Base-by-base conservation (phyloP, 345 rosid genomes). In the Eucalyptus microcorys region DNA sequence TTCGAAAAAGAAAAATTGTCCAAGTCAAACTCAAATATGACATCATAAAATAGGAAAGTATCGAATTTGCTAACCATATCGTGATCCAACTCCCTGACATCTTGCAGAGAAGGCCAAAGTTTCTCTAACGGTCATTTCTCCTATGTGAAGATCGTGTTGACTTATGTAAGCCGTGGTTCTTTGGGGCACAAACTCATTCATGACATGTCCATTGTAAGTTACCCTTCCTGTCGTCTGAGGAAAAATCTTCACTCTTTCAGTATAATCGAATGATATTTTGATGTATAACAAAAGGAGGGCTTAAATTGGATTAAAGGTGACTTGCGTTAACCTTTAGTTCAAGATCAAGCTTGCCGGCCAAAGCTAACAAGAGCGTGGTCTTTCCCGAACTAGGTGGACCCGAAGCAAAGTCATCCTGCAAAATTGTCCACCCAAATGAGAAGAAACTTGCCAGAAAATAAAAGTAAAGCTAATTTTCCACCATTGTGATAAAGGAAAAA, bases 351-450 rank as follows among this genome's bases (percentile, higher is more conserved):
- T 89, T 92, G 76, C 91, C 89, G 6, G 87, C 90, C 86, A 84
- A 32, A 57, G 97, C 97, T 89, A 94, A 61, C 89, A 97, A 87
- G 30, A 96, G 92, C 2, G 96, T 94, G 21, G 99, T 95, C 89
- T 97, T 97, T 85, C 98, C 99, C 14, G 98, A 95, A 88, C 94
- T 89, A 5, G 99, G 97, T 90, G 99, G 99, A 88, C 99, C 99
- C 87, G 89, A 59, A 97, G 99, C 92, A 88, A 45, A 84, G 97
- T 87, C 81, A 83, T 80, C 61, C 91, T 89, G 52, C 83, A 21
- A 30, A 66, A 86, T 22, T 49, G 9, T 30, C 37, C 71, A 64
- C 14, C 19, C 9, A 64, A 30, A 61, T 61, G 71, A 61, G 37
- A 61, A 61, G 17, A 61, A 61, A 61, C 16, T 61, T 61, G 71